Conservation (phyloP, 257 asterid species). For the Nicotiana noctiflora region DNA sequence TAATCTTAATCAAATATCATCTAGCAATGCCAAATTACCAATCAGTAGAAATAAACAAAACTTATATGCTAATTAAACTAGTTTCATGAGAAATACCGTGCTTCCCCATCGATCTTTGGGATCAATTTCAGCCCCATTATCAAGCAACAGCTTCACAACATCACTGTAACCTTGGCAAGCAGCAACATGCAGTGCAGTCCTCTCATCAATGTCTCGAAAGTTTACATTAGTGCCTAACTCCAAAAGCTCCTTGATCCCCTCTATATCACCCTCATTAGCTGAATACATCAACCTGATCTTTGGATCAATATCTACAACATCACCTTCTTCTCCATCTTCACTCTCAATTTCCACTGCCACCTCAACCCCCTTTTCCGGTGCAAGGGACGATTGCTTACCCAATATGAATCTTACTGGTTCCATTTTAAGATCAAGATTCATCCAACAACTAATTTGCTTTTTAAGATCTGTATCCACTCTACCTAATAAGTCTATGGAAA, state of each 20-base stretch:
- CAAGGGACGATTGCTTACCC: constrained; percentile 91
- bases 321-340: constrained; percentile 39
- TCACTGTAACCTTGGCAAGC: constrained; percentile 92
- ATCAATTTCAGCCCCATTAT: constrained; percentile 55
- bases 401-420: constrained; percentile 45
- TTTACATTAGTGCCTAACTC: constrained; percentile 62
- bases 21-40: neutral
- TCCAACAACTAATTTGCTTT: neutral
- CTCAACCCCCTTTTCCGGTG: constrained; percentile 56
- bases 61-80: neutral
- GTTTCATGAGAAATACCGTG: constrained; percentile 51
- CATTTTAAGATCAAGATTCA: constrained; percentile 28
- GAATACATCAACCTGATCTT: constrained; percentile 78
- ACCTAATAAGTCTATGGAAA: neutral
- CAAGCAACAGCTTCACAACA: constrained; percentile 54
- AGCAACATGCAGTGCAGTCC: constrained; percentile 90
- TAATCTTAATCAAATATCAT: neutral
- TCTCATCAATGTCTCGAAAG: constrained; percentile 76
- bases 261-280: constrained; percentile 80
- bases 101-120: constrained; percentile 92
- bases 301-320: constrained; percentile 53
- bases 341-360: constrained; percentile 34
- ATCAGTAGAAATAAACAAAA: neutral
- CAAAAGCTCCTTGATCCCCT: constrained; percentile 73
- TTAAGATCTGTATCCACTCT: neutral